Base-by-base conservation (phyloP, 805 yeast genomes). In the Nakazawaea pomicola region DNA sequence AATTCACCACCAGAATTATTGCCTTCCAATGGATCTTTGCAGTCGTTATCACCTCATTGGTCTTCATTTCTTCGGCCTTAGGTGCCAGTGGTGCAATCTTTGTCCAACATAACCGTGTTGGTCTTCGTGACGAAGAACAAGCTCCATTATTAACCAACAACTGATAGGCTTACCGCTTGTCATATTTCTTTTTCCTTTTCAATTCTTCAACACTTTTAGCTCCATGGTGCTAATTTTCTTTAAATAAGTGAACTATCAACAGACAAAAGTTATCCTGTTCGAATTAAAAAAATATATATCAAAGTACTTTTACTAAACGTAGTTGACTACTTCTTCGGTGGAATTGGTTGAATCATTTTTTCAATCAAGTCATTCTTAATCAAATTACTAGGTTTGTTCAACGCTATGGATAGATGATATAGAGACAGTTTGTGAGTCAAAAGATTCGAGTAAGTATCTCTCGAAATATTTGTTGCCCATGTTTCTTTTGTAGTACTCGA, bases 21-120 rank as follows among this genome's bases (percentile, higher is more conserved):
- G 91, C 91, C 2, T 68, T 86, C 49, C 95, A 86, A 65, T 86
- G 95, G 95, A 75, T 83, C 49, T 86, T 86, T 65, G 95, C 89
- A 3, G 77, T 83, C 48, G 59, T 74, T 40, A 83, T 84, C 46
- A 62, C 84, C 8, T 79, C 75, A 4, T 40, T 79, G 23, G 68
- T 82, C 56, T 69, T 79, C 43, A 52, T 79, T 16, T 57, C 70
- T 36, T 66, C 83, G 6, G 50, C 75, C 14, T 59, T 74, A 23
- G 71, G 73, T 28, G 65, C 74, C 45, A 58, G 67, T 40, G 76
- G 74, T 12, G 47, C 52, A 12, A 47, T 58, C 1, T 12, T 55
- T 19, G 33, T 45, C 21, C 40, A 41, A 45, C 29, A 17, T 45
- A n/a, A 28, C 10, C 33, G 30, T 24, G 7, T 30, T 5, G 36